A percentile compares a stretch with the other conserved stretches of the same genome.
Conservation (phyloP, 2,329 filamentous ascomycete genomes). For the Alternaria consortialis region DNA sequence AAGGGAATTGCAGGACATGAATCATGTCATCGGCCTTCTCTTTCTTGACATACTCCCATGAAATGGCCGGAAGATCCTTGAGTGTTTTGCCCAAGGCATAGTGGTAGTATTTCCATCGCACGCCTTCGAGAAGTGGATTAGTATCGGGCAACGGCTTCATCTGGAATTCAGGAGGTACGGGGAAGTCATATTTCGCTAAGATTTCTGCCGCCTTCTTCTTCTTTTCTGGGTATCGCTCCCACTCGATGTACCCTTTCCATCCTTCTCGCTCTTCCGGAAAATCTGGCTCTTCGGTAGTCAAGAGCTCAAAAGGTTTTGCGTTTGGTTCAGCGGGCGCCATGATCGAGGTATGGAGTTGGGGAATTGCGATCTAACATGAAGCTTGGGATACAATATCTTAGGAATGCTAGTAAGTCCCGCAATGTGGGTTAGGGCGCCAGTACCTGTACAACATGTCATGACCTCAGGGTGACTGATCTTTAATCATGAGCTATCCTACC, state of each 20-base stretch:
- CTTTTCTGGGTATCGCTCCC: slow-evolving; percentile 68
- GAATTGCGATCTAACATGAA: background rate
- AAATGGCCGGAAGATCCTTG: slow-evolving; percentile 63
- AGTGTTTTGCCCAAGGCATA: slow-evolving; percentile 54
- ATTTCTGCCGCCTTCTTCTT: slow-evolving; percentile 67
- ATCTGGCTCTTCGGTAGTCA: slow-evolving; percentile 36
- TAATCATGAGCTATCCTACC: slow-evolving; percentile 10
- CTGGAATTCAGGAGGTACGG: slow-evolving; percentile 57
- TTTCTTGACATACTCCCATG: slow-evolving; percentile 55
- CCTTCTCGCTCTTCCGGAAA: slow-evolving; percentile 58
- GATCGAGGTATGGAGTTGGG: slow-evolving; percentile 3
- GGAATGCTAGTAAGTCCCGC: background rate
- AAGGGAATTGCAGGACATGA: slow-evolving; percentile 59
- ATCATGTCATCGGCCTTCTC: slow-evolving; percentile 59
- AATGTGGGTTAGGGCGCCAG: slow-evolving; percentile 1
- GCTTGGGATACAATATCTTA: background rate
- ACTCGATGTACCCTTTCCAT: slow-evolving; percentile 65
- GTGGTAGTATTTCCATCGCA: slow-evolving; percentile 58
- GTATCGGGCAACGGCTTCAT: slow-evolving; percentile 53
- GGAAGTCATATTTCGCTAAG: slow-evolving; percentile 62
- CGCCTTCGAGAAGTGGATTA: slow-evolving; percentile 57
- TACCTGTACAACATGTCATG: slow-evolving; percentile 18
- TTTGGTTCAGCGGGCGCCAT: slow-evolving; percentile 49
- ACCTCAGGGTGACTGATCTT: slow-evolving; percentile 14
- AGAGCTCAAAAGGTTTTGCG: slow-evolving; percentile 36